Percentiles rank a stretch among this genome's conserved stretches.
Evolutionary conservation across 2,329 filamentous ascomycete species (phyloP).

Genomic region (Pseudogymnoascus sp.): DNA sequence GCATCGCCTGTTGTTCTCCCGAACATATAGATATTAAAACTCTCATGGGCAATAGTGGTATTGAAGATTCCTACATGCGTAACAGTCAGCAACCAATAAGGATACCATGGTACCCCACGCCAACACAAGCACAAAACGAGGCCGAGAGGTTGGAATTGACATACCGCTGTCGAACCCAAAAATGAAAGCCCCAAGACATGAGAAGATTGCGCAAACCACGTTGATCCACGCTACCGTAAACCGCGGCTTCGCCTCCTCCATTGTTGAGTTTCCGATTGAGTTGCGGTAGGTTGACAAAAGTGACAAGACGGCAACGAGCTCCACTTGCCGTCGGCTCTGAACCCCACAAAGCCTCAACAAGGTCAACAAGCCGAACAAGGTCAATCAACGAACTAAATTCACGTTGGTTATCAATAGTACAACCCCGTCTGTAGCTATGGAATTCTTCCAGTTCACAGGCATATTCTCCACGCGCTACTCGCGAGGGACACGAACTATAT

Average conservation of each 20-base stretch:
- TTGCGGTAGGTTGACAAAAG: neutral
- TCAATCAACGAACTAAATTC: neutral
- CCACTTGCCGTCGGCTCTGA: neutral
- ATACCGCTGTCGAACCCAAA: constrained; percentile 2
- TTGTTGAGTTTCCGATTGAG: neutral
- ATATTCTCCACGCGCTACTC: neutral
- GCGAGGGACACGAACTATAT: constrained; percentile 9
- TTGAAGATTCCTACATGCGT: constrained; percentile 23
- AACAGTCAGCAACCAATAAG: neutral
- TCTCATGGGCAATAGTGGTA: constrained; percentile 28
- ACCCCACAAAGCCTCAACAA: neutral
- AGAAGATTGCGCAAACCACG: constrained; percentile 10
- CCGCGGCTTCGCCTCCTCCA: constrained; percentile 5
- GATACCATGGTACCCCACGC: neutral
- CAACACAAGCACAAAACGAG: neutral
- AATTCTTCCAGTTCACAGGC: neutral
- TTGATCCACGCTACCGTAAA: constrained; percentile 11
- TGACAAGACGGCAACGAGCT: neutral
- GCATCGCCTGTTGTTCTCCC: constrained; percentile 22
- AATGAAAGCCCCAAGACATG: constrained; percentile 4
- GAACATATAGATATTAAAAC: constrained; percentile 29
- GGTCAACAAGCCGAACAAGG: neutral
- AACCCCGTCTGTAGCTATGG: neutral
- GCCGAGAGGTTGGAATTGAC: neutral
- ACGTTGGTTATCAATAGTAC: neutral